Evolutionary conservation across 2,329 filamentous ascomycete genomes (phyloP).

Genomic region (Pseudovirgaria hyperparasitica): DNA sequence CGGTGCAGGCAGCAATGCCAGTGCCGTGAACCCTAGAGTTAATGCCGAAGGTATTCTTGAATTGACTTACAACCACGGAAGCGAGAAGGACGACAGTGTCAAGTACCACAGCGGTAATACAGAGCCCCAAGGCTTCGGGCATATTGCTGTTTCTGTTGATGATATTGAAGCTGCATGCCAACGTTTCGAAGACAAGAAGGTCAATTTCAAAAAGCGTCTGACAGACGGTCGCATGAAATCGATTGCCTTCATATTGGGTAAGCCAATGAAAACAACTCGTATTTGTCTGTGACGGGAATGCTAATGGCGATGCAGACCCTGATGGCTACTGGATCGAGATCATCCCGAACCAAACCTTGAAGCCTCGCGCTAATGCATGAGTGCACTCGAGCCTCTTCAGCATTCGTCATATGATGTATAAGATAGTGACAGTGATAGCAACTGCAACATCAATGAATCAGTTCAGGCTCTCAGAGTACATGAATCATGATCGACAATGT

Average conservation of each 20-base stretch:
- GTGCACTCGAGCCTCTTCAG: too few relatives aligned
- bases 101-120: slow-evolving; percentile 88
- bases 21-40: slow-evolving; percentile 45
- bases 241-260: slow-evolving; percentile 73
- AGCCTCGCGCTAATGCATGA: slow-evolving; percentile 12
- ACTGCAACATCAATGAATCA: too few relatives aligned
- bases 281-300: slow-evolving; percentile 3
- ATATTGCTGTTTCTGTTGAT: slow-evolving; percentile 81
- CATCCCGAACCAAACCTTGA: slow-evolving; percentile 64
- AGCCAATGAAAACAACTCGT: slow-evolving; percentile 4
- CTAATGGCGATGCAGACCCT: slow-evolving; percentile 34
- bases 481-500: too few relatives aligned
- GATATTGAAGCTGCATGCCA: slow-evolving; percentile 78
- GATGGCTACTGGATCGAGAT: slow-evolving; percentile 74
- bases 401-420: too few relatives aligned
- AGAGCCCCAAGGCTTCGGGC: slow-evolving; percentile 85
- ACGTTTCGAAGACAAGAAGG: slow-evolving; percentile 68
- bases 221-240: slow-evolving; percentile 89
- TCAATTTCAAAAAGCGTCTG: slow-evolving; percentile 89
- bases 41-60: slow-evolving; percentile 76
- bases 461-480: too few relatives aligned
- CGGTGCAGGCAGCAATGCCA: slow-evolving; percentile 35
- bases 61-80: slow-evolving; percentile 72
- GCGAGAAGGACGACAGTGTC: slow-evolving; percentile 74
- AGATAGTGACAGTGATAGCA: too few relatives aligned